Base-by-base conservation (phyloP, 2,329 filamentous ascomycete genomes). In the Chalaropsis ovoidea region DNA sequence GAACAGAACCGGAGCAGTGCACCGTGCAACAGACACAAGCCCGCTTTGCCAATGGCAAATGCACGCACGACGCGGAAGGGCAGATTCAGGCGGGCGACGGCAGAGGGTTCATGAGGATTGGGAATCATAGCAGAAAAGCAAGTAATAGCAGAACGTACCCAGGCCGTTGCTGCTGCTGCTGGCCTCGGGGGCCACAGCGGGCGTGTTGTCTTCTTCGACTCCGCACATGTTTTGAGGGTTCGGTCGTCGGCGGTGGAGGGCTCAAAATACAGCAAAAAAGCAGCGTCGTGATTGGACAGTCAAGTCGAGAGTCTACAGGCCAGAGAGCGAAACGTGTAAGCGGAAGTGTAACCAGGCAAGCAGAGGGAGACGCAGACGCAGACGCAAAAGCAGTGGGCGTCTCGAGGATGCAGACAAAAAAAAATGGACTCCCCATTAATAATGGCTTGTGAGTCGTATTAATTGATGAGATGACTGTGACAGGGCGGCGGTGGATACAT, bases 201-300 rank as follows among this genome's bases (percentile, higher is more conserved):
- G 62, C 31, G 66, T 67, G 49, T 65, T 67, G 56, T 67, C 66
- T 62, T 67, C 63, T 58, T 67, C 63, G 58, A 31, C 60, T 39
- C 66, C 60, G 60, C 66, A 67, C 66, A 67, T 67, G 49, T 19
- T 67, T 58, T 60, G 24, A 27, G n/a, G 17, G 27, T 31, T 17
- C 27, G 54, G 8, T 17, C 15, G 24, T 58, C 54, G n/a, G 8
- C 1, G 35, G 3, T 39, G 35, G 35, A 39, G 35, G 35, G 4
- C 19, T 24, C 52, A 4, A 56, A 56, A 24, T 56, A 41, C 10
- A 24, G 22, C 39, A 45, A 61, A 52, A 35, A 65, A 39, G 17
- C 54, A 27, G 42, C 11, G 47, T 49, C 27, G 56, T 65, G 24
- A 65, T 43, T 65, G 56, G 56, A 65, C 31, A 61, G 49, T 6